A percentile compares a stretch with the other conserved stretches of the same genome.
Conservation (phyloP, 2,329 filamentous ascomycete genomes). For the Zasmidium citrigriseum region DNA sequence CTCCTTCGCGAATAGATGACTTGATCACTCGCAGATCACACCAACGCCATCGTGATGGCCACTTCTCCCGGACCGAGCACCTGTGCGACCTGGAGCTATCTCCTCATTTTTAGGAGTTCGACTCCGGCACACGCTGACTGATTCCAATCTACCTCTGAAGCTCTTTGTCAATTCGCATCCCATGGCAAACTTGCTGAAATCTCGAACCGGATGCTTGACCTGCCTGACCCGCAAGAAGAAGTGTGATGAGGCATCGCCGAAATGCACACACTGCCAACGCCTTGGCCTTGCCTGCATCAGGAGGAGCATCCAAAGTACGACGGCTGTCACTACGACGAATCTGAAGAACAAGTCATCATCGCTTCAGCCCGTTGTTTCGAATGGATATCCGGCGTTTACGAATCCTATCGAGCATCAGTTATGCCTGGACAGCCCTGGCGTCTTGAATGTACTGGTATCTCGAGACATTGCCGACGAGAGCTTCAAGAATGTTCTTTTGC, state of each 20-base stretch:
- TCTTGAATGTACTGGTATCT: constrained; percentile 12
- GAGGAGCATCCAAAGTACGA: constrained; percentile 1
- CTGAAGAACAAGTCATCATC: constrained; percentile 7
- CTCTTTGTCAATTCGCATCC: neutral
- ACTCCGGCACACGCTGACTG: too few species aligned
- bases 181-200: constrained; percentile 7
- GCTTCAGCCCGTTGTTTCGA: constrained; percentile 10
- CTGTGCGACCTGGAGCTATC: too few species aligned
- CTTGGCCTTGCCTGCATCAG: constrained; percentile 15
- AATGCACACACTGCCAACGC: constrained; percentile 86
- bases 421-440: constrained; percentile 7
- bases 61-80: too few species aligned
- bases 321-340: constrained; percentile 11
- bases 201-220: constrained; percentile 90
- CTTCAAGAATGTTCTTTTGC: constrained; percentile 8
- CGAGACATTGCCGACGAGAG: constrained; percentile 10
- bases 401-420: constrained; percentile 15
- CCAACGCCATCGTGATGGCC: too few species aligned
- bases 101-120: too few species aligned
- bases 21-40: too few species aligned
- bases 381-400: constrained; percentile 19
- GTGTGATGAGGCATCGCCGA: constrained; percentile 87
- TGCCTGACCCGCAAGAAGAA: constrained; percentile 93
- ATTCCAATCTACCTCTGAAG: too few species aligned
- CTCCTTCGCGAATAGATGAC: too few species aligned